Evolutionary conservation across 768 basidiomycete genomes (phyloP).

Genomic region (Leccinellum rugosiceps): DNA sequence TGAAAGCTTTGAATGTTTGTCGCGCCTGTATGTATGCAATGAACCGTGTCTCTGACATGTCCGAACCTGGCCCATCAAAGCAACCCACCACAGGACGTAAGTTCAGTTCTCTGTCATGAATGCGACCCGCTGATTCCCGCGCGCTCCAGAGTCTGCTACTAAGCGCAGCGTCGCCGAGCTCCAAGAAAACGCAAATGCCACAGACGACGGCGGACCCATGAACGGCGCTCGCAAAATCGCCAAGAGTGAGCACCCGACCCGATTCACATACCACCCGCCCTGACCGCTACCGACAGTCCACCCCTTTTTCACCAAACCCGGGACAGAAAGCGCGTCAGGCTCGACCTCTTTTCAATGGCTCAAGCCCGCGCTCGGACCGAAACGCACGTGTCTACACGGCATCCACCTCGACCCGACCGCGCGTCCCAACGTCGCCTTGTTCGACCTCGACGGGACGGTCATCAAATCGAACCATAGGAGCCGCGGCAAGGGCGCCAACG

Average conservation of each 20-base stretch:
- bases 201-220: slow-evolving; percentile 18
- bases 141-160: slow-evolving; percentile 2
- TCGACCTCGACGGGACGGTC: slow-evolving; percentile 87
- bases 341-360: slow-evolving; percentile 27
- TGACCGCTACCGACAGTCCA: slow-evolving; percentile 29
- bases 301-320: slow-evolving; percentile 39
- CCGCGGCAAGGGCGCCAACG: slow-evolving; percentile 34
- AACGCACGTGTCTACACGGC: slow-evolving; percentile 36
- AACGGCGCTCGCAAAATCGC: slow-evolving; percentile 17
- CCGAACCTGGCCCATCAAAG: slow-evolving; percentile 14
- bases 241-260: slow-evolving; percentile 21
- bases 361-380: slow-evolving; percentile 35
- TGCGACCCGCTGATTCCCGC: not conserved
- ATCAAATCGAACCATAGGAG: slow-evolving; percentile 47
- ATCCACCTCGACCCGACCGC: slow-evolving; percentile 31
- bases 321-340: not conserved
- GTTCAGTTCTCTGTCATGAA: slow-evolving; percentile 2
- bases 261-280: not conserved
- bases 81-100: slow-evolving; percentile 2
- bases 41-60: slow-evolving; percentile 6
- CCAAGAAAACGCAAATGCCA: slow-evolving; percentile 9
- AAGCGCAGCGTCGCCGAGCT: slow-evolving; percentile 21
- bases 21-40: no score
- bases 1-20: not conserved
- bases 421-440: slow-evolving; percentile 63